phyloP scores from a whole-genome alignment of 2,329 filamentous ascomycete genomes.

The Aspergillus terreus region DNA sequence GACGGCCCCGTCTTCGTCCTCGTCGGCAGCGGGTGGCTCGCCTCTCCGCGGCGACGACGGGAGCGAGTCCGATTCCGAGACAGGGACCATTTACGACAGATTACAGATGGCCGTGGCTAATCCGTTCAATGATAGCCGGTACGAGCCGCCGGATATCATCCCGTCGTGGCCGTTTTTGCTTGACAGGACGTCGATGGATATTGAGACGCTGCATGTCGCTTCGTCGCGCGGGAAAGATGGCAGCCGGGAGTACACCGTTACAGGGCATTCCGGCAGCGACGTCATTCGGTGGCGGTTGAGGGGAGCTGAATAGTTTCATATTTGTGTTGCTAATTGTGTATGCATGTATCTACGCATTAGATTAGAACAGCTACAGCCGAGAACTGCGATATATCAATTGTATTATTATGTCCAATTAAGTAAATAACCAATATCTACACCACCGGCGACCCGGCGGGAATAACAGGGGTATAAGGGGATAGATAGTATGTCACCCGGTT shows the following conservation, averaged over 20 bases:
- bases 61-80: not conserved
- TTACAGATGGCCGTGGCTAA: not conserved
- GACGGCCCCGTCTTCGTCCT: not conserved
- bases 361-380: no score
- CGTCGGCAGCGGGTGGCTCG: not conserved
- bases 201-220: slow-evolving; percentile 10
- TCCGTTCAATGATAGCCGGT: not conserved
- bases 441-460: not conserved
- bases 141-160: slow-evolving; percentile 6
- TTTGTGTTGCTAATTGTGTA: not conserved
- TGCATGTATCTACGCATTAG: not conserved
- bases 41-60: not conserved
- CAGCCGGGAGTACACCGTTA: slow-evolving; percentile 6
- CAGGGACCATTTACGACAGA: not conserved
- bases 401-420: slow-evolving; percentile 11
- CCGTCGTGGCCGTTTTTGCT: slow-evolving; percentile 17
- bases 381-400: not conserved
- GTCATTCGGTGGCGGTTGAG: slow-evolving; percentile 10
- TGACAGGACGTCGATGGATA: slow-evolving; percentile 12
- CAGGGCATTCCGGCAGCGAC: slow-evolving; percentile 4
- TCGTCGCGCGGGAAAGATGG: not conserved
- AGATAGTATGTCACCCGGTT: no score
- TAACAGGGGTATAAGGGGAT: not conserved
- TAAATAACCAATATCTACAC: slow-evolving; percentile 11
- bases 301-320: not conserved